Base-by-base conservation (phyloP, 306 rosid species). In the Citrullus colocynthis region DNA sequence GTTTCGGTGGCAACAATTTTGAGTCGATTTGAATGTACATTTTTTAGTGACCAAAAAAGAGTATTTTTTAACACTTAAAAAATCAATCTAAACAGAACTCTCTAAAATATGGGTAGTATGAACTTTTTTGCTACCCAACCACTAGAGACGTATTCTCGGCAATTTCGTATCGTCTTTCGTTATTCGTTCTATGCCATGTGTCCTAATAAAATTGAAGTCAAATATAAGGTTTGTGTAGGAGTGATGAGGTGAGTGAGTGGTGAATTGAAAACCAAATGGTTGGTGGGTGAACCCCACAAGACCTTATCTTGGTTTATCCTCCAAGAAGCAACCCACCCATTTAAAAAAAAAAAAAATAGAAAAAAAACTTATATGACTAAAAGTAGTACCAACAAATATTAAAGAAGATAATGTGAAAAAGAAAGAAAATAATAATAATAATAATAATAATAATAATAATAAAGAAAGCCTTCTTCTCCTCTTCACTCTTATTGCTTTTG, bases 291-390 rank as follows among this genome's bases (percentile, higher is more conserved):
- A 82, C 89, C 96, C 94, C 91, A 88, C 88, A 86, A 78, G 63
- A 78, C 85, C 96, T 90, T 89, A 88, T 90, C 96, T 74, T 73
- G 61, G 79, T 89, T 69, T 92, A 88, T 93, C 96, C 89, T 84
- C 75, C 55, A 56, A 62, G 60, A 78, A 77, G 81, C 83, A 82
- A 80, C 88, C 88, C 92, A 82, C 91, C 85, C 85, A 85, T 65
- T 30, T 80, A 3, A 2, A 45, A 45, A 45, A 45, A 1, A 45
- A 45, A 45, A 45, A 1, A 45, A 0, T 11, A 1, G 1, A 42
- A 6, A 10, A 45, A 82, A 89, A 88, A 71, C 39, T 34, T 65
- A 64, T 52, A 61, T 51, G 65, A 60, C 77, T 76, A 73, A 82
- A 78, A 74, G 54, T 4, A 34, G 76, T 42, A 66, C 89, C 61